Evolutionary conservation across 257 asterid genomes (phyloP), one percentile per base, ranked within the genome.

Genomic region (Solanum medicagineum): DNA sequence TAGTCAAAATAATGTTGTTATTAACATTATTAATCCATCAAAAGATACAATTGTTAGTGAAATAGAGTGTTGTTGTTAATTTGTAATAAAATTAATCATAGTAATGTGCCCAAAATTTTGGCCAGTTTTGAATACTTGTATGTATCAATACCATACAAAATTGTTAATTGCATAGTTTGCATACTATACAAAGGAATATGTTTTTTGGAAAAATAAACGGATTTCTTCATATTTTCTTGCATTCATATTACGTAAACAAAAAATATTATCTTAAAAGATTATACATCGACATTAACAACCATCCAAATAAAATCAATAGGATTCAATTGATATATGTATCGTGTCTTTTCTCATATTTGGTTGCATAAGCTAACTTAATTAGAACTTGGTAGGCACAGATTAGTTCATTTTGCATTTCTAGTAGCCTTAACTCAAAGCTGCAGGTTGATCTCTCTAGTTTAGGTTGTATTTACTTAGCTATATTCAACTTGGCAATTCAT

Each of bases 341-440:
- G 3, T 19, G 26, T 57, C 13, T 57, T 57, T n/a, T 57, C 13
- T 57, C 65, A 59, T 59, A n/a, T 59, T n/a, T 4, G 4, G 1
- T 6, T 5, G 14, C 29, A n/a, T n/a, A 6, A 20, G 66, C 1
- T 59, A 2, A 0, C 7, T 59, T 8, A 59, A n/a, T 10, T 9
- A n/a, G n/a, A 59, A 12, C 8, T 22, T 22, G 42, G 7, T 7
- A 16, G 5, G 17, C 2, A 7, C 9, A 8, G 12, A 14, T 29
- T 32, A 60, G 13, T 66, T 65, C n/a, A 10, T 57, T 57, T 2
- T 57, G 24, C 10, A 20, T 8, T 2, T 12, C n/a, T 12, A 19
- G 4, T 22, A 1, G 11, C 24, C 63, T 65, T 1, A 14, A 6
- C 32, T 60, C 6, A n/a, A 59, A 59, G 0, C 0, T 1, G 0